Conservation (phyloP, 257 asterid genomes). For the Penstemon davidsonii region DNA sequence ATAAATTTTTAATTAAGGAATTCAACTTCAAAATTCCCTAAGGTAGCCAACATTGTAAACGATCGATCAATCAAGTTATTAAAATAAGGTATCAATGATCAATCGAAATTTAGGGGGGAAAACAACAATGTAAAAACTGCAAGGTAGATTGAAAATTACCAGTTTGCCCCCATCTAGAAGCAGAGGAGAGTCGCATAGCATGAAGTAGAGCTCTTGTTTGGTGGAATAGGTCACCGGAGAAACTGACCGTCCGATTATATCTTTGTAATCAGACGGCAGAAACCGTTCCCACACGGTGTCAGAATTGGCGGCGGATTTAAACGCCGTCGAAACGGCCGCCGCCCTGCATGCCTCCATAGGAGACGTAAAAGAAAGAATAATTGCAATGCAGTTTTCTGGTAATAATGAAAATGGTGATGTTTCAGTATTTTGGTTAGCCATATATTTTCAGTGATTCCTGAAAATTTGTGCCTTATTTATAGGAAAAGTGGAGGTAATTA, state of each 20-base stretch:
- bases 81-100: too few species aligned
- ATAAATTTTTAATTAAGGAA: too few species aligned
- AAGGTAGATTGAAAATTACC: not conserved
- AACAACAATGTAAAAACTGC: too few species aligned
- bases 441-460: too few species aligned
- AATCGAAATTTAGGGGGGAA: too few species aligned
- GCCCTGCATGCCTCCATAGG: slow-evolving; percentile 36
- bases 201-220: slow-evolving; percentile 37
- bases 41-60: too few species aligned
- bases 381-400: slow-evolving; percentile 38
- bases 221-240: slow-evolving; percentile 7
- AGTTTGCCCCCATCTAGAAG: slow-evolving; percentile 20
- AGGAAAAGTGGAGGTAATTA: too few species aligned
- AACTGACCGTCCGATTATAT: slow-evolving; percentile 17
- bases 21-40: too few species aligned
- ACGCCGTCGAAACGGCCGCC: slow-evolving; percentile 28
- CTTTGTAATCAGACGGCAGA: slow-evolving; percentile 31
- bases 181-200: slow-evolving; percentile 29
- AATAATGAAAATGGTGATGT: not conserved
- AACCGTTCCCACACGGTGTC: slow-evolving; percentile 39
- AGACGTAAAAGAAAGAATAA: slow-evolving; percentile 34
- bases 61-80: too few species aligned
- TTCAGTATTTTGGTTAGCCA: not conserved
- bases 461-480: too few species aligned
- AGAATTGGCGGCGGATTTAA: slow-evolving; percentile 33